phyloP scores from a whole-genome alignment of 768 basidiomycete genomes.

The Trichaptum fuscoviolaceum region DNA sequence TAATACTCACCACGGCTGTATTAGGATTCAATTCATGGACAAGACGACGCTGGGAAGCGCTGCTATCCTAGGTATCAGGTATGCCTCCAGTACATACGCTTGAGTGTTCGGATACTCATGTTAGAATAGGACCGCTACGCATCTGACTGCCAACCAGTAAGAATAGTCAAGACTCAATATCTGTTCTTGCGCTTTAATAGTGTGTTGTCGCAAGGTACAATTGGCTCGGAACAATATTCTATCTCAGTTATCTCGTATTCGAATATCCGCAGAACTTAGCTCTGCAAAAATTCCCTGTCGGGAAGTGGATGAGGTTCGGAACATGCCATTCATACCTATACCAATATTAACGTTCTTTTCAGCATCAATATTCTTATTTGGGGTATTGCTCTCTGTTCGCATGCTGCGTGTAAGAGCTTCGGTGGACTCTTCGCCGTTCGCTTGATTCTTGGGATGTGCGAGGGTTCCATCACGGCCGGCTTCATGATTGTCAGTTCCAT shows the following conservation, averaged over 20 bases:
- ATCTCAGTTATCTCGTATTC: slow-evolving; percentile 30
- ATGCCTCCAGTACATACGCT: slow-evolving; percentile 13
- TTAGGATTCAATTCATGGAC: slow-evolving; percentile 76
- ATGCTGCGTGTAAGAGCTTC: slow-evolving; percentile 71
- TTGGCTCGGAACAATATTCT: slow-evolving; percentile 35
- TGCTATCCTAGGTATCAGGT: slow-evolving; percentile 70
- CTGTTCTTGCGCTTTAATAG: background rate
- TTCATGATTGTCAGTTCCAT: slow-evolving; percentile 74
- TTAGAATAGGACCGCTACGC: slow-evolving; percentile 43
- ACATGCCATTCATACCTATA: background rate
- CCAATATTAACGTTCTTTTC: background rate
- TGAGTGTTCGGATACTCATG: background rate
- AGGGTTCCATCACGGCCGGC: slow-evolving; percentile 60
- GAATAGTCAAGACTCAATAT: slow-evolving; percentile 13
- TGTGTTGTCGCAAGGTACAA: slow-evolving; percentile 44
- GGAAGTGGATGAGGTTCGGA: slow-evolving; percentile 72
- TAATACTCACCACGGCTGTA: slow-evolving; percentile 9
- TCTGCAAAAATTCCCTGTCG: slow-evolving; percentile 68
- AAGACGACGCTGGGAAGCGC: slow-evolving; percentile 65
- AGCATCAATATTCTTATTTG: slow-evolving; percentile 66
- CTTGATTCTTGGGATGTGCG: slow-evolving; percentile 65
- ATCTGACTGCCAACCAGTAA: slow-evolving; percentile 63
- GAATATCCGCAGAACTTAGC: slow-evolving; percentile 73
- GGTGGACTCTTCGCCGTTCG: slow-evolving; percentile 58
- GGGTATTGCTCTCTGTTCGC: slow-evolving; percentile 53